phyloP scores from a whole-genome alignment of 129 eudicot species.

The Flaveria bidentis region DNA sequence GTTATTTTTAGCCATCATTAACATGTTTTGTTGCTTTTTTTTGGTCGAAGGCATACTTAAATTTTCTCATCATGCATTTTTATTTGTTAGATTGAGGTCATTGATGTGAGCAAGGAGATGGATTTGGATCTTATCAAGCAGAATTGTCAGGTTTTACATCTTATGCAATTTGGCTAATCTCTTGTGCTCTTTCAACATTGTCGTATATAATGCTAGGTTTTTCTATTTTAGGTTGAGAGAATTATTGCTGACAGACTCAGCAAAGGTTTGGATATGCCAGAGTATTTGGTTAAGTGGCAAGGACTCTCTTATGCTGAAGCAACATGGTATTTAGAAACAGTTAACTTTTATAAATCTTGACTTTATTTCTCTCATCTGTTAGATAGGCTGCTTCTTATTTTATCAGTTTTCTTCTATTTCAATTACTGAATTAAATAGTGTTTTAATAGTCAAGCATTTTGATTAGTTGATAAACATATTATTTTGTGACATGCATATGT shows the following conservation, averaged over 20 bases:
- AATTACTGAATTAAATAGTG: conserved; percentile 2
- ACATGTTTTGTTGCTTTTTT: not conserved
- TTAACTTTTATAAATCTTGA: not conserved
- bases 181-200: conserved; percentile 5
- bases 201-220: conserved; percentile 15
- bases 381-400: conserved; percentile 7
- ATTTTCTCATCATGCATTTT: not conserved
- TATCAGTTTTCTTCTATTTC: not conserved
- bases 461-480: not conserved
- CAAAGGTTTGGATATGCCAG: conserved; percentile 66
- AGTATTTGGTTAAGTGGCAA: conserved; percentile 97
- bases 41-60: conserved; percentile 10
- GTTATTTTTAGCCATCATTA: not conserved
- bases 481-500: not conserved
- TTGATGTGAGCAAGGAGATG: conserved; percentile 99
- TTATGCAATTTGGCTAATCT: conserved; percentile 10
- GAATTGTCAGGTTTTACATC: conserved; percentile 73
- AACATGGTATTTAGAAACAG: conserved; percentile 64
- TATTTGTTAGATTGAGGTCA: conserved; percentile 74
- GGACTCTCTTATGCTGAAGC: conserved; percentile 99
- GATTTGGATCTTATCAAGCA: conserved; percentile 94
- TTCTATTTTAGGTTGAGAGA: conserved; percentile 82
- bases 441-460: conserved; percentile 13
- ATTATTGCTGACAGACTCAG: conserved; percentile 79
- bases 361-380: conserved; percentile 2